Conservation (phyloP, 1,139 yeast genomes). For the Candida sojae region DNA sequence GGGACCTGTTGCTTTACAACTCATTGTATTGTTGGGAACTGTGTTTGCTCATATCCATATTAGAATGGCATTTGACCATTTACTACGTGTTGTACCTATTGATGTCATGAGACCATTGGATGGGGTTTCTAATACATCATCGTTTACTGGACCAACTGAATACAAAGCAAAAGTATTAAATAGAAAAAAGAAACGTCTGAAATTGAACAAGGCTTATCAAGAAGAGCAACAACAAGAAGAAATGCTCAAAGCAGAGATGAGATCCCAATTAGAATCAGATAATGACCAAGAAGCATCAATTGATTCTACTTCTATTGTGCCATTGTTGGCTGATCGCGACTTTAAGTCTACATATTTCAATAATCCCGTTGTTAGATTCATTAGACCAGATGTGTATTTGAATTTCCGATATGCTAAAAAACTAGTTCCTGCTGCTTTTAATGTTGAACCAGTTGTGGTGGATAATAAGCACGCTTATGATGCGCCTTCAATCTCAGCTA, state of each 20-base stretch:
- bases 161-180: conserved; percentile 36
- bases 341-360: conserved; percentile 29
- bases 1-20: conserved; percentile 87
- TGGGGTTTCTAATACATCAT: conserved; percentile 66
- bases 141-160: conserved; percentile 42
- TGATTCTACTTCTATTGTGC: conserved; percentile 24
- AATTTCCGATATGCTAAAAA: conserved; percentile 56
- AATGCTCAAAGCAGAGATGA: conserved; percentile 17
- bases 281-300: conserved; percentile 14
- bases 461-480: conserved; percentile 54
- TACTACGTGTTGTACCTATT: conserved; percentile 59
- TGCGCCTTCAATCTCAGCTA: conserved; percentile 68
- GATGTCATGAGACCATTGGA: conserved; percentile 73
- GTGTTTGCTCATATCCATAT: conserved; percentile 64
- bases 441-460: conserved; percentile 27
- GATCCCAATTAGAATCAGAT: conserved; percentile 23
- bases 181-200: conserved; percentile 15
- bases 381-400: conserved; percentile 66
- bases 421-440: conserved; percentile 53
- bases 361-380: conserved; percentile 46
- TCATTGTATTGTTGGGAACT: conserved; percentile 63
- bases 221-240: conserved; percentile 20
- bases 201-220: conserved; percentile 15
- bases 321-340: conserved; percentile 58
- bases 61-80: conserved; percentile 62